Conservation (phyloP, 2,329 filamentous ascomycete species). For the Herpotrichia juniperi region DNA sequence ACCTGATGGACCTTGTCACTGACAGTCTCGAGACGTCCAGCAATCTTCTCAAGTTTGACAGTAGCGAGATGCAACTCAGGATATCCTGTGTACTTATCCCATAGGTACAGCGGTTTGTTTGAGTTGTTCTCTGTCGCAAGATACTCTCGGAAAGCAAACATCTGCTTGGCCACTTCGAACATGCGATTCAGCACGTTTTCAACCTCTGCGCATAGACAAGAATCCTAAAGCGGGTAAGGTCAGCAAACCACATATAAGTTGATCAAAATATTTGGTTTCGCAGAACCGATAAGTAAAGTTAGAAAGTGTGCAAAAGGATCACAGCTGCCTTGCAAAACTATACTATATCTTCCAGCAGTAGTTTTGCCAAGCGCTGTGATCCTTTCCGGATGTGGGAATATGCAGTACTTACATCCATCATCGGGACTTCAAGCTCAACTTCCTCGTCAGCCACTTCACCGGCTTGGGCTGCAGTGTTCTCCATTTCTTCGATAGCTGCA, state of each 20-base stretch:
- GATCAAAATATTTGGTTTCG: neutral
- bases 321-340: neutral
- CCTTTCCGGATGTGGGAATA: too few relatives aligned
- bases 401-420: too few relatives aligned
- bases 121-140: slow-evolving; percentile 10
- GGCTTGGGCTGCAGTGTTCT: too few relatives aligned
- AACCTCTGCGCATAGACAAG: neutral
- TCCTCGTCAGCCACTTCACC: too few relatives aligned
- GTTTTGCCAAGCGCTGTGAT: too few relatives aligned
- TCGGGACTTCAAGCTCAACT: too few relatives aligned
- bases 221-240: neutral
- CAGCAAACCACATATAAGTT: neutral
- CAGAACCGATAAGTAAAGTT: neutral
- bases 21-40: slow-evolving; percentile 1
- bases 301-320: neutral
- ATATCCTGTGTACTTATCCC: slow-evolving; percentile 19
- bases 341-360: too few relatives aligned
- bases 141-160: slow-evolving; percentile 15
- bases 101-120: slow-evolving; percentile 19
- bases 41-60: slow-evolving; percentile 8
- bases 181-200: slow-evolving; percentile 13
- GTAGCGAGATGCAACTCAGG: slow-evolving; percentile 5
- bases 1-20: neutral
- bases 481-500: too few relatives aligned
- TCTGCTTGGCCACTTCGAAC: slow-evolving; percentile 13